Base-by-base conservation (phyloP, 805 yeast species). In the Candida endomychidarum region DNA sequence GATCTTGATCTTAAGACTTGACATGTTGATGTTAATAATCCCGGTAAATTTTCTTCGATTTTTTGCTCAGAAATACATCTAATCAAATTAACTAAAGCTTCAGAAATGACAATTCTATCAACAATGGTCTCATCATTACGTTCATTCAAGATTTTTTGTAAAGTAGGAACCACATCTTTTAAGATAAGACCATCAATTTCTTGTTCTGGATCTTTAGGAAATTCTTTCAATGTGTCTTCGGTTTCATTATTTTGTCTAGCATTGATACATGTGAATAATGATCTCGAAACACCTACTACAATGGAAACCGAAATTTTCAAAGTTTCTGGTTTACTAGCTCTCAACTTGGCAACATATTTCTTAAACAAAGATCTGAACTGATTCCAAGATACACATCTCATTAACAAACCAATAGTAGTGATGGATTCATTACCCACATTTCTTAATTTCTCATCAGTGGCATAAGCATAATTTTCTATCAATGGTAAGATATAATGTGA, bases 401-500 rank as follows among this genome's bases (percentile, higher is more conserved):
- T 67, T 46, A 93, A 67, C 10, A 53, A 55, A 3, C 86, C 80
- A 44, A 90, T 76, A 0, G 88, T 68, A 3, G 62, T 63, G 19
- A 85, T 66, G 0, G 96, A 72, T 46, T 83, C 93, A 57, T 80
- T 76, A 18, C 83, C 71, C 44, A 85, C 63, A 49, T 79, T 78
- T 54, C 83, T 70, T 40, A 70, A 65, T 47, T 76, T 81, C 34
- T 67, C 73, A 27, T 82, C 87, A 2, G 68, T 60, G 45, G 78
- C 72, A 43, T 71, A 73, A 2, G 85, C 88, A 61, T 81, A 88
- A 46, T 78, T 81, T 64, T 93, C 98, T 44, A 90, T 72, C 47
- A 90, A 76, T 4, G 99, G 98, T 41, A 93, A 63, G 30, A 93
- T 53, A 56, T 83, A 89, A 53, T 86, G 93, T 0, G 95, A 74